Evolutionary conservation across 2,329 filamentous ascomycete species (phyloP).

Genomic region (Paramyrothecium sp.): DNA sequence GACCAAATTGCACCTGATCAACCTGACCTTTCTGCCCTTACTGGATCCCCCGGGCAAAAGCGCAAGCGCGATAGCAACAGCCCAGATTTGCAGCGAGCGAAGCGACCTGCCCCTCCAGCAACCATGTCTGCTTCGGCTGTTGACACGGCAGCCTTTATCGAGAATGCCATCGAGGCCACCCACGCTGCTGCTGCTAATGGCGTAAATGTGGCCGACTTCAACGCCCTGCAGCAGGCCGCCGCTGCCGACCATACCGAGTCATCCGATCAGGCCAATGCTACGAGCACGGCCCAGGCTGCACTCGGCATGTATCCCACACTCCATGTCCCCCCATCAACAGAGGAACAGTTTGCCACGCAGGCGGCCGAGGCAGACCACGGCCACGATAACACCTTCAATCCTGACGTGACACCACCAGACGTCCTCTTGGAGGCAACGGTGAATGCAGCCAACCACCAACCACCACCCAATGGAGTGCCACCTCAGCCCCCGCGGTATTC

Average conservation of each 20-base stretch:
- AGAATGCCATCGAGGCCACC: constrained; percentile 47
- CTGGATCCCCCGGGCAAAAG: constrained; percentile 48
- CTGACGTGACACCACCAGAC: constrained; percentile 29
- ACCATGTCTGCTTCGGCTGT: constrained; percentile 41
- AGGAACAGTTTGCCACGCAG: constrained; percentile 60
- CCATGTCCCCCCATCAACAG: constrained; percentile 55
- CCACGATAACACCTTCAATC: constrained; percentile 30
- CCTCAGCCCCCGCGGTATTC: constrained; percentile 31
- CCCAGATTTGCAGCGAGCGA: constrained; percentile 47
- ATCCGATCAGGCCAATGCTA: constrained; percentile 51
- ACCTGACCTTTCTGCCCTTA: constrained; percentile 41
- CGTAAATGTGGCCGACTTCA: constrained; percentile 54
- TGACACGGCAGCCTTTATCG: constrained; percentile 52
- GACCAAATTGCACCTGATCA: constrained; percentile 46
- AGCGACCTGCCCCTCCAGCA: constrained; percentile 45
- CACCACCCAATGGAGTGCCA: constrained; percentile 39
- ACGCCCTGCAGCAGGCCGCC: constrained; percentile 54
- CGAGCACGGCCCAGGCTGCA: constrained; percentile 59
- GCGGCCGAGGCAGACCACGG: constrained; percentile 29
- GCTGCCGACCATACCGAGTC: constrained; percentile 44
- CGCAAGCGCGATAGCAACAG: constrained; percentile 54
- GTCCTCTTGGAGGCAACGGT: constrained; percentile 24
- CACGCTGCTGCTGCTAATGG: constrained; percentile 35
- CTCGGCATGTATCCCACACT: constrained; percentile 60
- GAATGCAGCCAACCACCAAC: constrained; percentile 23